Base-by-base conservation (phyloP, 73 alveolate species). In the Effrenium voratum region DNA sequence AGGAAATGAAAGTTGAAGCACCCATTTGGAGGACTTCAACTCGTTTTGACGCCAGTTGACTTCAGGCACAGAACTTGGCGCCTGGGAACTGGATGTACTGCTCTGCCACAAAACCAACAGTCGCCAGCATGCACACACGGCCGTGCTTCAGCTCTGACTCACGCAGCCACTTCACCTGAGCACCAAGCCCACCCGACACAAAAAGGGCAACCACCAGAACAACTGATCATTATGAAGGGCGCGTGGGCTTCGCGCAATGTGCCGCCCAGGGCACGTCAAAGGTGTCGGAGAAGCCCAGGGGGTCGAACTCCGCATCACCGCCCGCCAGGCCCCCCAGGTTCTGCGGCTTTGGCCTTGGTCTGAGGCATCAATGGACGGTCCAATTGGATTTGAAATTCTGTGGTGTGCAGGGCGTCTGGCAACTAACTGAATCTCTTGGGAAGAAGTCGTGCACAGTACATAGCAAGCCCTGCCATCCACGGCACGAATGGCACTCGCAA, bases 231-330 rank as follows among this genome's bases (percentile, higher is more conserved):
- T 8, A 28, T 2, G 40, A 16, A 66, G 63, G 63, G 19, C 26
- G 26, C 63, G 63, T 12, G 63, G 19, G 63, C 8, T 52, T 52
- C 63, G 68, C 30, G 22, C 68, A 55, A 55, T 15, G 22, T 15
- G 5, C 46, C 22, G 46, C 0, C 98, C 98, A 50, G 60, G 59
- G 16, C 52, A 46, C 66, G 75, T 92, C 98, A 40, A 49, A 49
- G 92, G 76, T 43, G 49, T 92, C 91, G 16, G 92, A 49, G 81
- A 92, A 92, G 90, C 98, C 98, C 81, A 92, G 47, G 52, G 98
- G 98, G 49, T 92, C 98, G 81, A 92, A 92, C 98, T 92, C 98
- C 30, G 98, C 91, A 50, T 92, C 98, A 81, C 98, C 98, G 16
- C 98, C 98, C 13, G 50, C 82, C 98, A 72, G 60, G 43, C 98